These are phyloP conservation scores for Hypoxylon crocopeplum DNA, from an alignment of 495 filamentous ascomycete species.

Conservation along the genomic window DNA sequence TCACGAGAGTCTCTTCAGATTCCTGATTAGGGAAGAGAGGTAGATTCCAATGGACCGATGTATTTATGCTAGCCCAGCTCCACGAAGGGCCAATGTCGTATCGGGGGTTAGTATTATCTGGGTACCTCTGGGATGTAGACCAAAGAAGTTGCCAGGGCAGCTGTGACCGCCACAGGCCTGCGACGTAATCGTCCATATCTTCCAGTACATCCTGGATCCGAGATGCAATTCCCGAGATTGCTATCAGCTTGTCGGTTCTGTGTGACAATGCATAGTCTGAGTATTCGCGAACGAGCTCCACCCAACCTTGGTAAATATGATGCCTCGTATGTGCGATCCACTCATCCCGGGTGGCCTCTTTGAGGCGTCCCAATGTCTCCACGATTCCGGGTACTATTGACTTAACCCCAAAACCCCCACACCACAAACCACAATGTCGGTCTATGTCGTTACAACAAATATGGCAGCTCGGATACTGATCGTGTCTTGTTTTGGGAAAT, in stretches of 20 bases:
- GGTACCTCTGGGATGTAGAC: too few species aligned
- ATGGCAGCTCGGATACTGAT: background rate
- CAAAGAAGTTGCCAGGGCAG: conserved; percentile 7
- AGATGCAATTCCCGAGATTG: conserved; percentile 4
- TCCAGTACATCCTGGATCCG: background rate
- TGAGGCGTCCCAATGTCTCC: too few species aligned
- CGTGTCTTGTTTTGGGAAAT: background rate
- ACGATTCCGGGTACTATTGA: too few species aligned
- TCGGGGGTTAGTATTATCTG: too few species aligned
- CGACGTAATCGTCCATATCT: background rate
- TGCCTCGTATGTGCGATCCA: background rate
- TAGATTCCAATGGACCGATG: background rate
- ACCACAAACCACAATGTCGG: too few species aligned
- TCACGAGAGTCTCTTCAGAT: background rate
- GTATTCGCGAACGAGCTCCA: background rate
- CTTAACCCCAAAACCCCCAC: too few species aligned
- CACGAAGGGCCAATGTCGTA: conserved; percentile 11
- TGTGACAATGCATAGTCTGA: background rate
- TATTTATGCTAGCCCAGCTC: conserved; percentile 6
- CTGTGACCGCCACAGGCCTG: conserved; percentile 4
- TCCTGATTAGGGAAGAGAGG: background rate
- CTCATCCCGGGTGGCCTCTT: background rate
- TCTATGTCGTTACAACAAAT: background rate
- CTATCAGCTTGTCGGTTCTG: conserved; percentile 4
- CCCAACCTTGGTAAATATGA: conserved; percentile 2